Conservation (phyloP, 805 yeast genomes). For the Teunomyces atbi region DNA sequence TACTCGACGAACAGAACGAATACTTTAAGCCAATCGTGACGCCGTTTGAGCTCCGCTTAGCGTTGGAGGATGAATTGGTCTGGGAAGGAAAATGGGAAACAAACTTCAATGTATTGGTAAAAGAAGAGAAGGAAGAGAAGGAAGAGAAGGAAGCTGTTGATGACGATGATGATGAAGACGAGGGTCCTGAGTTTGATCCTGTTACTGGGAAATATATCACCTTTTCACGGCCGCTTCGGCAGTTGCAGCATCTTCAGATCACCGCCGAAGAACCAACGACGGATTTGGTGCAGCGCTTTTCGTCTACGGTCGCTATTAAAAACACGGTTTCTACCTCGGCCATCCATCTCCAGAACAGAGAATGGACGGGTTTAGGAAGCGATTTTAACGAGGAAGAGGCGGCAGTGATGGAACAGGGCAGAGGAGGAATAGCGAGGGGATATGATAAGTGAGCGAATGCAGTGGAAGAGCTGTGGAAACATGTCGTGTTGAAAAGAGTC, state of each 20-base stretch:
- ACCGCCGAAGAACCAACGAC: slow-evolving; percentile 33
- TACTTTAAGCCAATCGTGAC: slow-evolving; percentile 90
- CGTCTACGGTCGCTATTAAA: slow-evolving; percentile 61
- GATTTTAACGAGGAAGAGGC: slow-evolving; percentile 61
- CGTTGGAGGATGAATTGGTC: slow-evolving; percentile 67
- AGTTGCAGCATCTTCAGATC: slow-evolving; percentile 60
- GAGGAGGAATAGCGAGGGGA: slow-evolving; percentile 87
- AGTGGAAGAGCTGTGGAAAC: too few relatives aligned
- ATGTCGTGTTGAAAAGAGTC: neutral
- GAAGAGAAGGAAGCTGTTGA: slow-evolving; percentile 25
- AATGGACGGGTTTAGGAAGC: slow-evolving; percentile 91
- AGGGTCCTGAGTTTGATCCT: slow-evolving; percentile 81
- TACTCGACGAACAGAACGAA: slow-evolving; percentile 74
- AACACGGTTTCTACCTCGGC: slow-evolving; percentile 92
- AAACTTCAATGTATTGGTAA: slow-evolving; percentile 60
- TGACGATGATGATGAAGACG: slow-evolving; percentile 27
- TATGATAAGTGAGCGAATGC: slow-evolving; percentile 40
- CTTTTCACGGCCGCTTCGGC: slow-evolving; percentile 74
- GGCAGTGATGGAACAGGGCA: slow-evolving; percentile 89
- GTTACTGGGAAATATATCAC: slow-evolving; percentile 77
- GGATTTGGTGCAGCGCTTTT: slow-evolving; percentile 53
- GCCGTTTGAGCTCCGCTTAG: slow-evolving; percentile 85
- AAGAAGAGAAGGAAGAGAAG: slow-evolving; percentile 34
- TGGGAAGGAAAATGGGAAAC: slow-evolving; percentile 97
- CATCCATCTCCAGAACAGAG: slow-evolving; percentile 60